phyloP scores from a whole-genome alignment of 495 filamentous ascomycete species.

The Trypethelium eluteriae region DNA sequence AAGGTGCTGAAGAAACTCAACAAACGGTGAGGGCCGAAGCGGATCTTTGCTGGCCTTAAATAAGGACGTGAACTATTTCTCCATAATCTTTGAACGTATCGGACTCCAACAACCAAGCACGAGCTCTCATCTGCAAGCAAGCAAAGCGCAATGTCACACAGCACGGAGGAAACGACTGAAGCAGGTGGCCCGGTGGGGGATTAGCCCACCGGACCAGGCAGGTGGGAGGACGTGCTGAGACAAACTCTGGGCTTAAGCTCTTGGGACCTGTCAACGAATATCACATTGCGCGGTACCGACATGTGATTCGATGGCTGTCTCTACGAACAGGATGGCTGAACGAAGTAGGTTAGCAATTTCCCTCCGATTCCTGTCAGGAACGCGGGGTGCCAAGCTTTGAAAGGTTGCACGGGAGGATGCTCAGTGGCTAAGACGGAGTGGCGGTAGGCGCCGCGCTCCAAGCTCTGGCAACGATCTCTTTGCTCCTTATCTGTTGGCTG shows the following conservation, averaged over 20 bases:
- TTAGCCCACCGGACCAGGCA: neutral
- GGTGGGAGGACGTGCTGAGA: neutral
- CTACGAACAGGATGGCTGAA: neutral
- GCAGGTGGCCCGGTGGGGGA: neutral
- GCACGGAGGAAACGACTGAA: slow-evolving; percentile 7
- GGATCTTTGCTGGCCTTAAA: neutral
- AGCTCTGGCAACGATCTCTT: neutral
- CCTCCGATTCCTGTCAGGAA: neutral
- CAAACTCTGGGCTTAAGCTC: neutral
- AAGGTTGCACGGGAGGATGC: neutral
- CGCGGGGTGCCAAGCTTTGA: neutral
- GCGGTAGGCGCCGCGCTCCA: neutral
- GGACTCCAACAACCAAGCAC: neutral
- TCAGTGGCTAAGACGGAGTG: neutral
- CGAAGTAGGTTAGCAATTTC: neutral
- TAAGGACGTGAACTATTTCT: neutral
- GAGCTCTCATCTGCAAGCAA: neutral
- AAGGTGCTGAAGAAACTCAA: neutral
- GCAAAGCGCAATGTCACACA: neutral
- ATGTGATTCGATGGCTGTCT: slow-evolving; percentile 2
- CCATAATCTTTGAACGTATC: neutral
- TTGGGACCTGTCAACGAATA: neutral
- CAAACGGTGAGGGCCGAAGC: neutral
- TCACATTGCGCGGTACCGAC: neutral
- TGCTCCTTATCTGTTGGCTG: neutral